These are phyloP conservation scores for Penium margaritaceum DNA, from an alignment of 139 green algal genomes.

Conservation along the genomic window DNA sequence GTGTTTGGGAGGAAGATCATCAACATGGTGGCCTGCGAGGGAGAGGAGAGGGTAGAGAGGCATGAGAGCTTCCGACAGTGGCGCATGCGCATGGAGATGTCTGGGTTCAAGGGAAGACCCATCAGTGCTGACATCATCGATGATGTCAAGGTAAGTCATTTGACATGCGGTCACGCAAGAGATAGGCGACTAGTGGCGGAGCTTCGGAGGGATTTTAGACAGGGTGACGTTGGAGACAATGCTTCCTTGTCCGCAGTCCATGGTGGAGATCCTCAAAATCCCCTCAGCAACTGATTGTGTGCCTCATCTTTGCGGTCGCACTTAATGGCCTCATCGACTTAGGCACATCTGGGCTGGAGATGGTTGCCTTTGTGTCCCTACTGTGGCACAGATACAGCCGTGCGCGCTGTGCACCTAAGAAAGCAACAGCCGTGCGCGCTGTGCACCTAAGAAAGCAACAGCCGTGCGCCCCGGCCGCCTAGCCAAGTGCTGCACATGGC, in stretches of 20 bases:
- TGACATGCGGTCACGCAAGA: background rate
- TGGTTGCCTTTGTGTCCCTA: background rate
- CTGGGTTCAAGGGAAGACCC: background rate
- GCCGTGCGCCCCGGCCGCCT: background rate
- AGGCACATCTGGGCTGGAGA: background rate
- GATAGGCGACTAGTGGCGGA: background rate
- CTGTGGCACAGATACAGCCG: background rate
- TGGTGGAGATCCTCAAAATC: background rate
- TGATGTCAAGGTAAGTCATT: conserved; percentile 9
- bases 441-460: background rate
- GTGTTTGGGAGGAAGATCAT: conserved; percentile 21
- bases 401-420: background rate
- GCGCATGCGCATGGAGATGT: conserved; percentile 7
- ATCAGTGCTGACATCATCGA: conserved; percentile 24
- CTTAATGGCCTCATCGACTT: background rate
- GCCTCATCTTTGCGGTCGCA: too few relatives aligned
- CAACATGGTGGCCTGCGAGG: conserved; percentile 33
- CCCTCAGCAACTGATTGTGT: background rate
- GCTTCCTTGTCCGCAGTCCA: background rate
- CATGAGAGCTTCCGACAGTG: conserved; percentile 17
- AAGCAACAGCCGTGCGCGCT: background rate
- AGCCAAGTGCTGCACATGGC: background rate
- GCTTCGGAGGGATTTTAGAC: background rate
- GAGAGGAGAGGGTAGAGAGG: conserved; percentile 12
- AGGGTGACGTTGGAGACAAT: background rate